Evolutionary conservation across 176 grass and related monocot species (phyloP).

Genomic region (Bonia amplexicaulis): DNA sequence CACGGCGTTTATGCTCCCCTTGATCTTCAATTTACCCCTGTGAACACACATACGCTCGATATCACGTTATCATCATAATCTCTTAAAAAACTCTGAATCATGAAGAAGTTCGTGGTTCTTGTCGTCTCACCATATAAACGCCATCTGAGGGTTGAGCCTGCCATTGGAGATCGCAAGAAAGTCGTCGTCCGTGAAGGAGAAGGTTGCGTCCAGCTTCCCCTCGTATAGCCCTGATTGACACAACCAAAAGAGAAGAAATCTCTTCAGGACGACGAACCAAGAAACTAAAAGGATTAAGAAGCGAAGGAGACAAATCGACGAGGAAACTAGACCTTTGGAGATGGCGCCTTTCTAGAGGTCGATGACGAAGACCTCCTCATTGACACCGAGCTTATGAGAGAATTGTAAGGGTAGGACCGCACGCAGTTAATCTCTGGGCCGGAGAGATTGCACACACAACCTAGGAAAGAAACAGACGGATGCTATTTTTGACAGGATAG

Average conservation of each 20-base stretch:
- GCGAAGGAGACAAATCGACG: no score
- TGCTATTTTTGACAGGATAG: background rate
- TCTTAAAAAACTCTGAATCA: background rate
- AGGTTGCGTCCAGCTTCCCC: constrained; percentile 46
- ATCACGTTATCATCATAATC: background rate
- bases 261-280: no score
- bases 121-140: constrained; percentile 50
- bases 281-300: no score
- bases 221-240: no score
- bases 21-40: constrained; percentile 64
- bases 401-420: no score
- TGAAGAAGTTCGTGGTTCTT: background rate
- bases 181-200: constrained; percentile 87
- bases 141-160: constrained; percentile 88
- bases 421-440: no score
- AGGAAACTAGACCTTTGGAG: no score
- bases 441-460: background rate
- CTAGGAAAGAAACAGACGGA: background rate
- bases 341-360: no score
- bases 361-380: no score
- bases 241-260: no score
- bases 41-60: background rate
- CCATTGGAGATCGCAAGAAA: constrained; percentile 65
- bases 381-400: no score
- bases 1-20: constrained; percentile 76